Evolutionary conservation across 805 yeast genomes (phyloP).

Genomic region (Starmera dryadoides): DNA sequence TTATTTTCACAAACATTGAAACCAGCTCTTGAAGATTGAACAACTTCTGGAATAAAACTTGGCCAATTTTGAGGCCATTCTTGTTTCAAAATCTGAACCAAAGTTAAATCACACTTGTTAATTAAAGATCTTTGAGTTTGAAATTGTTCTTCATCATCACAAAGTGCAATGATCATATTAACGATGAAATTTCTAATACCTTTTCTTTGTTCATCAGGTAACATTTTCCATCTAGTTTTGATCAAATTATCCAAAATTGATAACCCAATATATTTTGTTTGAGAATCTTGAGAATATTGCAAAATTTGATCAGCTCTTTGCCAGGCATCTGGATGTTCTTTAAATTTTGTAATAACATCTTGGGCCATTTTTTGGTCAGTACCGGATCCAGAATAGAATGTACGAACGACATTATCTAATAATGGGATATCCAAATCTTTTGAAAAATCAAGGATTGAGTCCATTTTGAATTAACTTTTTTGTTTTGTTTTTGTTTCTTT

Average conservation of each 20-base stretch:
- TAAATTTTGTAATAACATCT: slow-evolving; percentile 67
- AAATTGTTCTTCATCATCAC: slow-evolving; percentile 74
- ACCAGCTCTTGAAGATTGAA: slow-evolving; percentile 73
- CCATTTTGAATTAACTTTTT: slow-evolving; percentile 43
- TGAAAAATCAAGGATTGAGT: slow-evolving; percentile 78
- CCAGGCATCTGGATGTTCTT: slow-evolving; percentile 96
- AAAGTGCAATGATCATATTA: slow-evolving; percentile 85
- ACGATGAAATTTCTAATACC: slow-evolving; percentile 94
- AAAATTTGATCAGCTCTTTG: slow-evolving; percentile 84
- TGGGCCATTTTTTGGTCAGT: slow-evolving; percentile 63
- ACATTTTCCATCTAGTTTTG: slow-evolving; percentile 86
- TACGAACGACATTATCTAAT: slow-evolving; percentile 78
- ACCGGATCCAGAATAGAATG: slow-evolving; percentile 78
- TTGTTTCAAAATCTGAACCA: slow-evolving; percentile 91
- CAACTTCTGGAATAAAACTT: slow-evolving; percentile 88
- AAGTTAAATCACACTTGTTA: slow-evolving; percentile 86
- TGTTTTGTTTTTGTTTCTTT: no score
- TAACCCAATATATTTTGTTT: slow-evolving; percentile 87
- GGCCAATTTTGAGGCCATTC: slow-evolving; percentile 99
- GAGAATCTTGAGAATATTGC: slow-evolving; percentile 70
- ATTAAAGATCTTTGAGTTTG: slow-evolving; percentile 72
- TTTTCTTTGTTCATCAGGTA: slow-evolving; percentile 81
- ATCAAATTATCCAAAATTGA: slow-evolving; percentile 86
- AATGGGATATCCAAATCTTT: slow-evolving; percentile 73
- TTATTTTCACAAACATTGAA: slow-evolving; percentile 96